phyloP scores from a whole-genome alignment of 1,139 yeast genomes.

The Taiozyma sp. region DNA sequence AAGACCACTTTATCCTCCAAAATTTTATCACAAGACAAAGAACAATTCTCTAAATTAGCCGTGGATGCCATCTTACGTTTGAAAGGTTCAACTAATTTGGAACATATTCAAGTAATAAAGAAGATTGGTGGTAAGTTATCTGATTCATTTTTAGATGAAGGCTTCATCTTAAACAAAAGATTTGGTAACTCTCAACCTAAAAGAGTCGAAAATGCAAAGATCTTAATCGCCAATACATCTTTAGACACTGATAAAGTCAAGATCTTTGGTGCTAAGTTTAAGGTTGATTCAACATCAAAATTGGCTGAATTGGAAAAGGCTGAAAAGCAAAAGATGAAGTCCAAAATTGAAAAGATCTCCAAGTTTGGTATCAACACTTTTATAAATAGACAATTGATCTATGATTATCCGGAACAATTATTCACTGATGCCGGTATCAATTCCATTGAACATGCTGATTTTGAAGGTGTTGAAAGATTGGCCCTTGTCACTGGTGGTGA shows the following conservation, averaged over 20 bases:
- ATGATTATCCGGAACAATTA: constrained; percentile 96
- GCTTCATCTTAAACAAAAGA: constrained; percentile 84
- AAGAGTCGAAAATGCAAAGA: constrained; percentile 74
- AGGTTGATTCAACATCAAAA: constrained; percentile 92
- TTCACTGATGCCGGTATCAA: constrained; percentile 85
- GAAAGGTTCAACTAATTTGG: constrained; percentile 91
- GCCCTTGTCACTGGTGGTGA: constrained; percentile 98
- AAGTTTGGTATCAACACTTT: constrained; percentile 83
- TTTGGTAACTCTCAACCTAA: constrained; percentile 96
- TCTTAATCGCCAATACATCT: constrained; percentile 91
- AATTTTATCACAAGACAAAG: constrained; percentile 92
- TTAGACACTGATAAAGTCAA: constrained; percentile 98
- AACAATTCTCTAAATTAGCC: constrained; percentile 81
- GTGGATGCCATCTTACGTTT: constrained; percentile 92
- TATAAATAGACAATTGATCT: constrained; percentile 92
- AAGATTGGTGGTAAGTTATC: constrained; percentile 89
- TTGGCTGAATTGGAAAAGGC: constrained; percentile 96
- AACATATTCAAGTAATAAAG: constrained; percentile 90
- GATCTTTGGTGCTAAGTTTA: constrained; percentile 95
- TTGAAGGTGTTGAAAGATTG: constrained; percentile 95
- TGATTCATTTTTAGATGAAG: constrained; percentile 94
- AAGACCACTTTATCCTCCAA: constrained; percentile 92
- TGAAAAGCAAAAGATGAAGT: constrained; percentile 89
- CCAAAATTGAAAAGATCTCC: constrained; percentile 81
- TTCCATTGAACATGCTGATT: constrained; percentile 97